Percentiles rank a stretch among this genome's conserved stretches.
phyloP scores from a whole-genome alignment of 2,329 filamentous ascomycete genomes.

The Paecilomyces variotii region DNA sequence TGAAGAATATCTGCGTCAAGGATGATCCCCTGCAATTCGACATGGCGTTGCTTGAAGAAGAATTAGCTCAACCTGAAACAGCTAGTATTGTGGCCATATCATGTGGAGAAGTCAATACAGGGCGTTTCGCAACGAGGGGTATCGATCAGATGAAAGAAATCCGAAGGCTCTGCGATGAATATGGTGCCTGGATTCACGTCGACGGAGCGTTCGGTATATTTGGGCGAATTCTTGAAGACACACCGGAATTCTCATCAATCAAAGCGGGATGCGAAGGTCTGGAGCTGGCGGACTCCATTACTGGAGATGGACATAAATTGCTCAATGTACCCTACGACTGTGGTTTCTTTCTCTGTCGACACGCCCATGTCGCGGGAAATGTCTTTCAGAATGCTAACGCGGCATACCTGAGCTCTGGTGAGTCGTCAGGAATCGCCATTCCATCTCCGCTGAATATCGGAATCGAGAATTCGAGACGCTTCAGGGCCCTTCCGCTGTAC shows the following conservation, averaged over 20 bases:
- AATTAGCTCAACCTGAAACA: slow-evolving; percentile 46
- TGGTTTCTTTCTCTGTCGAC: slow-evolving; percentile 75
- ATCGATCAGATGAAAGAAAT: slow-evolving; percentile 53
- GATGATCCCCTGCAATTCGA: slow-evolving; percentile 62
- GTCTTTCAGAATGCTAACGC: slow-evolving; percentile 82
- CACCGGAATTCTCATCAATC: slow-evolving; percentile 47
- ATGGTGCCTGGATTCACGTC: slow-evolving; percentile 79
- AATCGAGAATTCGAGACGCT: slow-evolving; percentile 83
- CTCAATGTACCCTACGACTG: slow-evolving; percentile 93
- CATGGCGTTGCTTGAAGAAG: slow-evolving; percentile 54
- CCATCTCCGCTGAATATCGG: slow-evolving; percentile 81
- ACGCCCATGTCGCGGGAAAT: slow-evolving; percentile 48
- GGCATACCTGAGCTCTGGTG: slow-evolving; percentile 57
- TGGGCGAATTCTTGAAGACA: slow-evolving; percentile 55
- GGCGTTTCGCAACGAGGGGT: slow-evolving; percentile 61
- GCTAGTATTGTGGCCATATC: slow-evolving; percentile 76
- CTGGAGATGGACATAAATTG: slow-evolving; percentile 82
- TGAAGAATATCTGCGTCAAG: slow-evolving; percentile 49
- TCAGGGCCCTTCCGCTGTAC: slow-evolving; percentile 85
- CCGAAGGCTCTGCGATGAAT: slow-evolving; percentile 60
- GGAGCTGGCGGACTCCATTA: slow-evolving; percentile 79
- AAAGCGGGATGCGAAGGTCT: slow-evolving; percentile 53
- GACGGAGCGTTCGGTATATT: slow-evolving; percentile 89
- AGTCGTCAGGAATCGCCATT: slow-evolving; percentile 38
- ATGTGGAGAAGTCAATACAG: slow-evolving; percentile 85